Conservation (phyloP, 208 protist species). For the Leishmania tropica region DNA sequence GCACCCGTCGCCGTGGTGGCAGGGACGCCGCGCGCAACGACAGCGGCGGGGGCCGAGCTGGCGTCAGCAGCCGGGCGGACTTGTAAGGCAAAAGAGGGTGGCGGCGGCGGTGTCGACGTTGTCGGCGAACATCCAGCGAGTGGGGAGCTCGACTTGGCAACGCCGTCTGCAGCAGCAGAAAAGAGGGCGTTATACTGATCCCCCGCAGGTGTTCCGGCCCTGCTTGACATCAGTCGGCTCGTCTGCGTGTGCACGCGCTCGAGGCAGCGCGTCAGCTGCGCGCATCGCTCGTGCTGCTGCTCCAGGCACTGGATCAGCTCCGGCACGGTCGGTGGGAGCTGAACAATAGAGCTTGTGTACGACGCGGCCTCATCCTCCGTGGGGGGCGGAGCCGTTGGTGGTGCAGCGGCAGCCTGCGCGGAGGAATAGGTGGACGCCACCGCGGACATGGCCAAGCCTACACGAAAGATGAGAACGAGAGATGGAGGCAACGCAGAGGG, state of each 20-base stretch:
- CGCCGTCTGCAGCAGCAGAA: background rate
- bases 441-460: background rate
- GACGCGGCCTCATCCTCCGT: constrained; percentile 10
- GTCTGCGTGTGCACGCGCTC: constrained; percentile 42
- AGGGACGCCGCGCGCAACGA: constrained; percentile 13
- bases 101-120: background rate
- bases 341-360: constrained; percentile 35
- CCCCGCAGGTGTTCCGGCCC: background rate
- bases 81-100: background rate
- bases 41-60: background rate
- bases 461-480: background rate
- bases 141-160: background rate
- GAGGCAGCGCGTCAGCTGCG: constrained; percentile 36
- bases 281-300: constrained; percentile 29
- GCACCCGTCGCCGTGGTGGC: background rate
- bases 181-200: background rate
- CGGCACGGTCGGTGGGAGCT: constrained; percentile 45
- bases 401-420: background rate
- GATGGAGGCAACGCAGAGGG: background rate
- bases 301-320: constrained; percentile 53
- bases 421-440: background rate
- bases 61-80: background rate
- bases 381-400: background rate
- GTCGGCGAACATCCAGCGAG: background rate
- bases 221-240: background rate